Conservation (phyloP, 805 yeast species). For the Saturnispora mendoncae region DNA sequence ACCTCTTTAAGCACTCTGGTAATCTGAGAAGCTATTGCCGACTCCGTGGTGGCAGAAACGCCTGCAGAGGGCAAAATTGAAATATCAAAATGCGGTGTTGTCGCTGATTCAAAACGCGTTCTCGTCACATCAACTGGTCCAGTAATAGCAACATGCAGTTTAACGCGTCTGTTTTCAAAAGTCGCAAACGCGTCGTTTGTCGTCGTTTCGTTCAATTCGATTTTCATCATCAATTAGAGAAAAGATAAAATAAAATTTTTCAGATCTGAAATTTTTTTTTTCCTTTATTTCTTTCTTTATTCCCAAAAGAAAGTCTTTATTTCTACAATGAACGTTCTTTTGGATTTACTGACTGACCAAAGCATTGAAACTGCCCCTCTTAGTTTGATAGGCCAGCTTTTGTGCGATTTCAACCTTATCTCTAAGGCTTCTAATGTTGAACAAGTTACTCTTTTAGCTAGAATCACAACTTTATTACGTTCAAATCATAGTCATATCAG, state of each 20-base stretch:
- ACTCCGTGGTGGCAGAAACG: slow-evolving; percentile 63
- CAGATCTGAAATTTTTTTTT: background rate
- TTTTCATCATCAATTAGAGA: background rate
- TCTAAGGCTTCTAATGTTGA: slow-evolving; percentile 39
- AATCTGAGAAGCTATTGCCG: slow-evolving; percentile 62
- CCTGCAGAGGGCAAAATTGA: slow-evolving; percentile 74
- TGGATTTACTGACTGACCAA: slow-evolving; percentile 2
- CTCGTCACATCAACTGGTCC: slow-evolving; percentile 83
- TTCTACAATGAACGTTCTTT: slow-evolving; percentile 1
- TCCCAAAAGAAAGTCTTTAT: no score
- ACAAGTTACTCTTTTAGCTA: slow-evolving; percentile 40
- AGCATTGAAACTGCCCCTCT: slow-evolving; percentile 3
- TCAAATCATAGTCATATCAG: slow-evolving; percentile 37
- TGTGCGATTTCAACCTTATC: slow-evolving; percentile 16
- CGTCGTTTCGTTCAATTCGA: background rate
- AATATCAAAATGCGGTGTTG: slow-evolving; percentile 67
- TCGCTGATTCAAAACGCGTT: slow-evolving; percentile 76
- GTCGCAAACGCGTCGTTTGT: slow-evolving; percentile 28
- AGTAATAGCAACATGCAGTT: slow-evolving; percentile 65
- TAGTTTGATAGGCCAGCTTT: slow-evolving; percentile 7
- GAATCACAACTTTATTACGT: slow-evolving; percentile 35
- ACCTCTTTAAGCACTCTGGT: slow-evolving; percentile 51
- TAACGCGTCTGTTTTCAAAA: slow-evolving; percentile 40
- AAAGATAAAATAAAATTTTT: background rate
- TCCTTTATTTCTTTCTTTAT: background rate